A percentile compares a stretch with the other conserved stretches of the same genome.
These are phyloP conservation scores for Paramyrothecium sp. DNA, from an alignment of 2,329 filamentous ascomycete species.

Conservation along the genomic window DNA sequence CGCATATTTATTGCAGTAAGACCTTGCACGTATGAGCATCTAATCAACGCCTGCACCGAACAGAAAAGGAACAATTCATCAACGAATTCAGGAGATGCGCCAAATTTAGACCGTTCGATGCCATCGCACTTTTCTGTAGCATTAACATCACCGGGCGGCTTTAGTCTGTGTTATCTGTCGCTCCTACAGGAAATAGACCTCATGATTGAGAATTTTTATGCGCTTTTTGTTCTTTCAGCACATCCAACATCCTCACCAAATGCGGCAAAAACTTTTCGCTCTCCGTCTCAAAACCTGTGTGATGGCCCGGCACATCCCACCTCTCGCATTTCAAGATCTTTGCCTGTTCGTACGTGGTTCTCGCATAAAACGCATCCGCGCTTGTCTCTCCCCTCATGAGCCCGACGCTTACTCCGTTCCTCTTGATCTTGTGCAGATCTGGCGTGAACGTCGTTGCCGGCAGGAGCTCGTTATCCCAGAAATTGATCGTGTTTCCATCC, in stretches of 20 bases:
- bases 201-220: no score
- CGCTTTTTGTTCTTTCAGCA: neutral
- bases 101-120: no score
- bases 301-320: conserved; percentile 24
- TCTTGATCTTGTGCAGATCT: conserved; percentile 20
- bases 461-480: conserved; percentile 26
- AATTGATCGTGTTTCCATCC: conserved; percentile 17
- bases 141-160: no score
- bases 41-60: no score
- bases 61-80: no score
- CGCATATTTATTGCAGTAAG: no score
- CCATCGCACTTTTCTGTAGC: no score
- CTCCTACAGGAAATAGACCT: no score
- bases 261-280: conserved; percentile 21
- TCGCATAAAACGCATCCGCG: conserved; percentile 24
- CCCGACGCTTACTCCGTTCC: conserved; percentile 22
- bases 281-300: conserved; percentile 28
- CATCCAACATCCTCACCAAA: conserved; percentile 21
- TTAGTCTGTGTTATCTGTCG: no score
- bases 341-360: conserved; percentile 22
- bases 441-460: conserved; percentile 17
- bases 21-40: no score
- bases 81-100: no score
- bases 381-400: conserved; percentile 22
- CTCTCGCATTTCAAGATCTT: conserved; percentile 23